Evolutionary conservation across 2,329 filamentous ascomycete genomes (phyloP).

Genomic region (Trichophyton simii): DNA sequence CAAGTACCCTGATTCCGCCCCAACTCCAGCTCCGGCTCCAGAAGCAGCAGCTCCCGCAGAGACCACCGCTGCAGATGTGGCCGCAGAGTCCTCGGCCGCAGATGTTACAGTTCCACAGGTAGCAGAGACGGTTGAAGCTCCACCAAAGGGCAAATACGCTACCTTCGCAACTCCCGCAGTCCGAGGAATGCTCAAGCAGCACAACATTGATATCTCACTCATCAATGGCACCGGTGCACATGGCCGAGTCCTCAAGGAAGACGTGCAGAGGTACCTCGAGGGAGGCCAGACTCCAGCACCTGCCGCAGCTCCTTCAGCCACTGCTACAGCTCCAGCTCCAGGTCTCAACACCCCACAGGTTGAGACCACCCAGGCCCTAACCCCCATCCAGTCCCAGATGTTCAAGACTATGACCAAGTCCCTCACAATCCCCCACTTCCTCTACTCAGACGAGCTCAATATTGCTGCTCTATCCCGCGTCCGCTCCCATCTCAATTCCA

Average conservation of each 20-base stretch:
- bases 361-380: constrained; percentile 59
- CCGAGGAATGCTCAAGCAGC: constrained; percentile 70
- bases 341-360: constrained; percentile 34
- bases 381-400: constrained; percentile 78
- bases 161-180: constrained; percentile 84
- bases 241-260: constrained; percentile 83
- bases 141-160: constrained; percentile 48
- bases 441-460: constrained; percentile 84
- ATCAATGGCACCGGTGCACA: constrained; percentile 79
- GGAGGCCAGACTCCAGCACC: constrained; percentile 29
- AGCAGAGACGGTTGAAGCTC: constrained; percentile 5
- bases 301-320: constrained; percentile 5
- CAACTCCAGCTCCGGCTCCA: constrained; percentile 15
- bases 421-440: constrained; percentile 82
- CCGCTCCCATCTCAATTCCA: constrained; percentile 48
- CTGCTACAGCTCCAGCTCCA: constrained; percentile 15
- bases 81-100: constrained; percentile 13
- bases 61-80: constrained; percentile 10
- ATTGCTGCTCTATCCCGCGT: constrained; percentile 62
- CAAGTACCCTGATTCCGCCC: constrained; percentile 48
- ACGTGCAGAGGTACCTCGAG: constrained; percentile 62
- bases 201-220: constrained; percentile 63
- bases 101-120: constrained; percentile 13
- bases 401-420: constrained; percentile 96
- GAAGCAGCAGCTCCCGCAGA: constrained; percentile 17